Evolutionary conservation across 2,329 filamentous ascomycete species (phyloP).

Genomic region (Aspergillus oerlinghausenensis): DNA sequence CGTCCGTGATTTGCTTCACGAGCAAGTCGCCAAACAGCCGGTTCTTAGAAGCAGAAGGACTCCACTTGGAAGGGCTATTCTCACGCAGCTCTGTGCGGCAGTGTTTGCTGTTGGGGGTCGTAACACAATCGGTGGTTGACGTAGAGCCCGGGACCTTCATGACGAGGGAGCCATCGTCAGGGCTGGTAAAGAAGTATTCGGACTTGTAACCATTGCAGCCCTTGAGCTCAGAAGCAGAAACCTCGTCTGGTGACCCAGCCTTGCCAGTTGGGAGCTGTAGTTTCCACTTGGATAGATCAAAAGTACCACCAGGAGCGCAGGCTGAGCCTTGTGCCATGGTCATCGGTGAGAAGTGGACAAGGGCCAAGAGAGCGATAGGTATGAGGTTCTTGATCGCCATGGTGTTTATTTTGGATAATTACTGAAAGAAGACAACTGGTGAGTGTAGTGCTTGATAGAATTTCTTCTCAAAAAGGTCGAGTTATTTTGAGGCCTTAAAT

Average conservation of each 20-base stretch:
- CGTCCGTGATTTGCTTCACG: too few relatives aligned
- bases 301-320: slow-evolving; percentile 27
- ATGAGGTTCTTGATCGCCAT: too few relatives aligned
- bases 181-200: slow-evolving; percentile 35
- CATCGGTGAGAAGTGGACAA: too few relatives aligned
- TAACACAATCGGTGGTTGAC: slow-evolving; percentile 31
- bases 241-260: too few relatives aligned
- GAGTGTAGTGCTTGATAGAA: too few relatives aligned
- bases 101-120: slow-evolving; percentile 38
- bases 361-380: too few relatives aligned
- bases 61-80: slow-evolving; percentile 25
- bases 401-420: too few relatives aligned
- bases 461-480: too few relatives aligned
- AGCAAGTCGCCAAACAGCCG: slow-evolving; percentile 2
- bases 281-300: slow-evolving; percentile 25
- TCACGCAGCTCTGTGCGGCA: slow-evolving; percentile 44
- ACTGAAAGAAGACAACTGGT: too few relatives aligned
- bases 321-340: too few relatives aligned
- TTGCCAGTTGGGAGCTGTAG: slow-evolving; percentile 34
- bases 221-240: too few relatives aligned
- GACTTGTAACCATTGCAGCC: slow-evolving; percentile 35
- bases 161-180: slow-evolving; percentile 30
- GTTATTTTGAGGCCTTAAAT: too few relatives aligned
- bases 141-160: slow-evolving; percentile 39
- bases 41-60: slow-evolving; percentile 31